A percentile compares a stretch with the other conserved stretches of the same genome.
These are phyloP conservation scores for Gentiana straminea DNA, from an alignment of 257 asterid genomes.

Conservation along the genomic window DNA sequence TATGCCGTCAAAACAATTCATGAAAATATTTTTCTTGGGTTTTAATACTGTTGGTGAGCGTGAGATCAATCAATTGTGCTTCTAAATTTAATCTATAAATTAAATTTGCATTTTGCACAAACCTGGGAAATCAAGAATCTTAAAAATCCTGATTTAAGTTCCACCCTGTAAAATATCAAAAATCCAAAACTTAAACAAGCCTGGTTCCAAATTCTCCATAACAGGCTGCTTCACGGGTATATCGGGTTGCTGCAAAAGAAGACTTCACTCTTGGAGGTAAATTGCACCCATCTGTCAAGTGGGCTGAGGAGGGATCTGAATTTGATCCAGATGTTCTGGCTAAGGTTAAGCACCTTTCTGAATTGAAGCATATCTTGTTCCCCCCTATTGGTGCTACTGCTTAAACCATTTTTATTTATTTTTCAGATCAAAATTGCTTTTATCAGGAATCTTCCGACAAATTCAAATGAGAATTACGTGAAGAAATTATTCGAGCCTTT, in stretches of 20 bases:
- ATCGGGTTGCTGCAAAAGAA: slow-evolving; percentile 63
- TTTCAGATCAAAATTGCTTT: slow-evolving; percentile 80
- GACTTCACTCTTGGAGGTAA: slow-evolving; percentile 75
- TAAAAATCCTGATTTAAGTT: slow-evolving; percentile 5
- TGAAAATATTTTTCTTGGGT: too few species aligned
- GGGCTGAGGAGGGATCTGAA: slow-evolving; percentile 79
- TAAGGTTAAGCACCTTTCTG: slow-evolving; percentile 34
- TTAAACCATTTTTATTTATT: slow-evolving; percentile 12
- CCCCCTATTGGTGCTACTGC: slow-evolving; percentile 11
- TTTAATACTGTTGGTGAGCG: too few species aligned
- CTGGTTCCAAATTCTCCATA: slow-evolving; percentile 66
- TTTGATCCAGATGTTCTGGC: slow-evolving; percentile 48
- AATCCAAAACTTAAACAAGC: slow-evolving; percentile 39
- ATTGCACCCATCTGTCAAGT: slow-evolving; percentile 78
- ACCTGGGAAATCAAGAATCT: background rate
- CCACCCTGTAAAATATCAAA: slow-evolving; percentile 24
- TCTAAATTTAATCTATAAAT: slow-evolving; percentile 8
- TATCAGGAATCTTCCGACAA: slow-evolving; percentile 56
- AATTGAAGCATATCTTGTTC: background rate
- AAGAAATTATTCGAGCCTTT: slow-evolving; percentile 63
- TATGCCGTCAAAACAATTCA: too few species aligned
- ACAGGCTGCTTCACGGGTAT: slow-evolving; percentile 96
- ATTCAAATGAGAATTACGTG: slow-evolving; percentile 68
- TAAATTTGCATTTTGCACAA: background rate
- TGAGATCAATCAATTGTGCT: slow-evolving; percentile 3